Conservation (phyloP, 768 basidiomycete genomes). For the Phanerochaete sordida region DNA sequence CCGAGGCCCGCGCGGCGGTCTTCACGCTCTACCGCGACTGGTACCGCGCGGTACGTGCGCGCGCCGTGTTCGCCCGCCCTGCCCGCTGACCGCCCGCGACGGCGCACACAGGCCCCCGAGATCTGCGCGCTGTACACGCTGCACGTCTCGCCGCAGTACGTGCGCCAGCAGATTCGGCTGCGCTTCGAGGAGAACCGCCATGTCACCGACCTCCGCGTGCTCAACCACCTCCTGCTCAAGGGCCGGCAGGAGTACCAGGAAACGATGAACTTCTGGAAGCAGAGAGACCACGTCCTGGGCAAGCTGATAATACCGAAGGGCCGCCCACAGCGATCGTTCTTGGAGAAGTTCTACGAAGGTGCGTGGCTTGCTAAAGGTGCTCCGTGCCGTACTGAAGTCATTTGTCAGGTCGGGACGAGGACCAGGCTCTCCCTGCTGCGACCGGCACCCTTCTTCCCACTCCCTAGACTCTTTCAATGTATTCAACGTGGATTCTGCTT, state of each 20-base stretch:
- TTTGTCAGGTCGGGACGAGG: conserved; percentile 66
- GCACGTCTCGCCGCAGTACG: conserved; percentile 68
- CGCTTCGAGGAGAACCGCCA: conserved; percentile 85
- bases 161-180: conserved; percentile 81
- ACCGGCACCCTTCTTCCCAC: conserved; percentile 36
- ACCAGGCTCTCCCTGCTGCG: conserved; percentile 67
- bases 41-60: conserved; percentile 78
- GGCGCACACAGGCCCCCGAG: conserved; percentile 76
- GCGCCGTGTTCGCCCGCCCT: background rate
- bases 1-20: conserved; percentile 65
- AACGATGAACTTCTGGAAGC: conserved; percentile 92
- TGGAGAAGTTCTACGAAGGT: conserved; percentile 88
- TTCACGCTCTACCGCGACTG: conserved; percentile 87
- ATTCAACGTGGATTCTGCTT: background rate
- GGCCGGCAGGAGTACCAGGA: conserved; percentile 88
- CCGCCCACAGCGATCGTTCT: conserved; percentile 54
- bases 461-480: background rate
- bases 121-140: conserved; percentile 80
- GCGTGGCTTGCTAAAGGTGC: conserved; percentile 22
- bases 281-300: conserved; percentile 75
- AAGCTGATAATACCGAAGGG: conserved; percentile 54
- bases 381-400: conserved; percentile 1
- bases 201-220: conserved; percentile 74
- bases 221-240: conserved; percentile 87
- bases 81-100: background rate